These are phyloP conservation scores for Leccinum pellstonianum DNA, from an alignment of 768 basidiomycete genomes.

Conservation along the genomic window DNA sequence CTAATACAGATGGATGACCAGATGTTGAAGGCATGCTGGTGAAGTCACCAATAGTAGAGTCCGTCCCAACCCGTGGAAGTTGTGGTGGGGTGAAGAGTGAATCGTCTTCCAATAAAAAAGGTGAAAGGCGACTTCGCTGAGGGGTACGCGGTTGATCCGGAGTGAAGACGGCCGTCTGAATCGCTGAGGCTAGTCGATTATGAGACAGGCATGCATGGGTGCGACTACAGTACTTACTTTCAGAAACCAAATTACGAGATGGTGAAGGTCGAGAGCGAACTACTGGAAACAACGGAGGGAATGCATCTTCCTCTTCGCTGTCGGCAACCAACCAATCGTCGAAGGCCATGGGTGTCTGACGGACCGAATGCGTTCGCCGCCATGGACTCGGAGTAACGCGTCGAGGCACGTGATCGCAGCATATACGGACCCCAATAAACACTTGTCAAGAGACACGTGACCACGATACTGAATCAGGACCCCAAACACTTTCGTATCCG, in stretches of 20 bases:
- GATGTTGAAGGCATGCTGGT: conserved; percentile 13
- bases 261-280: neutral
- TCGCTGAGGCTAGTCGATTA: conserved; percentile 13
- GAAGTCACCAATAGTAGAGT: conserved; percentile 16
- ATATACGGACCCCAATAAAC: neutral
- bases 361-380: neutral
- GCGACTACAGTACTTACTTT: conserved; percentile 11
- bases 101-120: conserved; percentile 2
- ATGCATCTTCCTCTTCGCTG: conserved; percentile 41
- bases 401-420: conserved; percentile 29
- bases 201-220: neutral
- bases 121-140: conserved; percentile 6
- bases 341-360: conserved; percentile 14
- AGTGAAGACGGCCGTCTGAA: conserved; percentile 23
- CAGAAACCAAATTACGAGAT: neutral
- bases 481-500: conserved; percentile 1
- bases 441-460: neutral
- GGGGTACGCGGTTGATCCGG: conserved; percentile 16
- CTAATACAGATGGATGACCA: neutral
- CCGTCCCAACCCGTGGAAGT: conserved; percentile 6
- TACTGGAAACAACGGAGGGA: neutral
- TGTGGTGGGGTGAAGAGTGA: conserved; percentile 32
- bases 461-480: too few species aligned
- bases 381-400: neutral
- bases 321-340: conserved; percentile 49